Base-by-base conservation (phyloP, 1,139 yeast species). In the Saccharomycopsis hybrid region DNA sequence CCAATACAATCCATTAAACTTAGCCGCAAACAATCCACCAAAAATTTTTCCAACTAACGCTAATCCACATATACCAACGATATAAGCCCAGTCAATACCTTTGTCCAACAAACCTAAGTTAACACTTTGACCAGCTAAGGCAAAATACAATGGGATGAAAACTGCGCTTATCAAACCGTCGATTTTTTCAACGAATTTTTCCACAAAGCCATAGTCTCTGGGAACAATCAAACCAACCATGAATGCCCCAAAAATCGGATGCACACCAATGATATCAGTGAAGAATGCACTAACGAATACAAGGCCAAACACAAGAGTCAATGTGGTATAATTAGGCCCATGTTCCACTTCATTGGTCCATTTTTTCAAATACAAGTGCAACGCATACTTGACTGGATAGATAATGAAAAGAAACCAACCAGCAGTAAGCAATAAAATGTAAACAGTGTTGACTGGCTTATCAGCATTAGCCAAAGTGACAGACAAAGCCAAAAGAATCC, bases 221-320 rank as follows among this genome's bases (percentile, higher is more conserved):
- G 95, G 94, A n/a, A 84, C 77, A 52, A 85, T 78, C 30, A 82
- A 69, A 3, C 95, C 95, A 8, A 81, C 79, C 66, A 85, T 73
- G 62, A 85, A 85, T 0, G 92, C 90, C 40, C 94, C 95, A 63
- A 85, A 85, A 60, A 85, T 85, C 0, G 88, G 81, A 62, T 82
- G 89, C 8, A 84, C 90, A 2, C 94, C 94, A 55, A 85, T 82
- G 52, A 84, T 81, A 62, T 84, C 89, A 2, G 94, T 85, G 63
- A 77, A 83, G 65, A 85, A 85, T 1, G 94, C 78, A 2, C 90
- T 82, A 3, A 76, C 65, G 55, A 85, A 77, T 54, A 80, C 81
- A 55, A 77, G 59, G 13, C 77, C 60, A 46, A 85, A 60, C 38
- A 84, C 77, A 39, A 77, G 60, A 60, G 81, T 67, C 58, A 83